Conservation (phyloP, 225 moss, liverwort and hornwort genomes). For the Sphagnum contortum region DNA sequence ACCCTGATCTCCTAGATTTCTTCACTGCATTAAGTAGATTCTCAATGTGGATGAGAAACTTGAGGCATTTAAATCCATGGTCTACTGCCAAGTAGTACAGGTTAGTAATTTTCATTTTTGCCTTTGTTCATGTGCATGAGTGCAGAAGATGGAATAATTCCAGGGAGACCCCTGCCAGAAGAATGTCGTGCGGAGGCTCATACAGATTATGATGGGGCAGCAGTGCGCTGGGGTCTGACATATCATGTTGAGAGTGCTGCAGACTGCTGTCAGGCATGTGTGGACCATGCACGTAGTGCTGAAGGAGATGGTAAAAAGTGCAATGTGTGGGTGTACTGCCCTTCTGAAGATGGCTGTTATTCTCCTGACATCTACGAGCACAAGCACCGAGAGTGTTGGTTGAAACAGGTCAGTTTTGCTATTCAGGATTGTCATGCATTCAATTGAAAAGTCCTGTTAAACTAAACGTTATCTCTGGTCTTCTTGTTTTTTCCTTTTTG, state of each 20-base stretch:
- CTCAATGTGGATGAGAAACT: neutral
- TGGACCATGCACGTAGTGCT: slow-evolving; percentile 62
- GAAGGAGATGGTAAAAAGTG: slow-evolving; percentile 55
- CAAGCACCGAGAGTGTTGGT: slow-evolving; percentile 92
- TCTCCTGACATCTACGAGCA: slow-evolving; percentile 88
- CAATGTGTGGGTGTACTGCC: slow-evolving; percentile 95
- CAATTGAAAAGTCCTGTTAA: too few species aligned
- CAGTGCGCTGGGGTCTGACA: slow-evolving; percentile 78
- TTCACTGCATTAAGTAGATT: neutral
- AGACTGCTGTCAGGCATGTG: slow-evolving; percentile 92
- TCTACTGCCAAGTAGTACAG: neutral
- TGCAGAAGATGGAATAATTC: slow-evolving; percentile 90
- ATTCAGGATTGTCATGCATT: neutral
- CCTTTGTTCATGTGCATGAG: neutral
- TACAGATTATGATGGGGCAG: slow-evolving; percentile 73
- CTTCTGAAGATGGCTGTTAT: slow-evolving; percentile 91
- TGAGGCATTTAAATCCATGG: too few species aligned
- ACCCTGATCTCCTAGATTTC: too few species aligned
- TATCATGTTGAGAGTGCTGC: slow-evolving; percentile 81
- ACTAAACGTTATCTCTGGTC: too few species aligned
- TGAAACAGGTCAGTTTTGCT: slow-evolving; percentile 49
- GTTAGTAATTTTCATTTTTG: neutral
- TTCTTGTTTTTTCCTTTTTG: too few species aligned
- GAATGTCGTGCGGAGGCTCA: slow-evolving; percentile 75
- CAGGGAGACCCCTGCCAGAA: slow-evolving; percentile 57